These are phyloP conservation scores for Licmophora abbreviata DNA, from an alignment of 108 stramenopile species.

Conservation along the genomic window DNA sequence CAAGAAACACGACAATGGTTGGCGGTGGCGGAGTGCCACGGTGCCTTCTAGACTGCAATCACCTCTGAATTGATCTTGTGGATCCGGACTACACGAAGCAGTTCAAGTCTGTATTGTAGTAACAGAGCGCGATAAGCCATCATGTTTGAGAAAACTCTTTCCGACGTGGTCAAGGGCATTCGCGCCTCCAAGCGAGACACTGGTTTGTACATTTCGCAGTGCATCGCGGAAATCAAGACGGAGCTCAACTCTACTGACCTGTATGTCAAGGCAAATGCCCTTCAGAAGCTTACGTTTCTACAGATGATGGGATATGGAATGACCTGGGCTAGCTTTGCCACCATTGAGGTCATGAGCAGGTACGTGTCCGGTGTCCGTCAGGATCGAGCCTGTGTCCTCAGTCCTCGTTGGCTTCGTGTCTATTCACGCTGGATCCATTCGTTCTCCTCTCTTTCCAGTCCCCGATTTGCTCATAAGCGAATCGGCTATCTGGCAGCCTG, in stretches of 20 bases:
- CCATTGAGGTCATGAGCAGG: constrained; percentile 95
- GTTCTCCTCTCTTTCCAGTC: too few relatives aligned
- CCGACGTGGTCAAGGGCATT: constrained; percentile 96
- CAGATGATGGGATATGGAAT: constrained; percentile 98
- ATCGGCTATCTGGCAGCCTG: constrained; percentile 92
- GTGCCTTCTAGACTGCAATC: too few relatives aligned
- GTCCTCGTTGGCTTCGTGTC: too few relatives aligned
- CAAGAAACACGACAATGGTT: too few relatives aligned
- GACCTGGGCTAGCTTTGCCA: constrained; percentile 92
- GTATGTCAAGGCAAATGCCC: constrained; percentile 88
- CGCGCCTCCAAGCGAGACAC: constrained; percentile 93
- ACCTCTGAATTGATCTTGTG: too few relatives aligned
- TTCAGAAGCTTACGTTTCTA: constrained; percentile 96
- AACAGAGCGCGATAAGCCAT: too few relatives aligned
- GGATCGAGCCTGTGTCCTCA: too few relatives aligned
- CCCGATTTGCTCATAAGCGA: constrained; percentile 94
- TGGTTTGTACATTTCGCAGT: constrained; percentile 84
- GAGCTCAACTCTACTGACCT: constrained; percentile 90
- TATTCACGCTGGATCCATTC: too few relatives aligned
- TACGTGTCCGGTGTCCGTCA: too few relatives aligned
- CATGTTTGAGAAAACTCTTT: constrained; percentile 93
- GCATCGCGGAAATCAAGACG: constrained; percentile 93
- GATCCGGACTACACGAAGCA: too few relatives aligned
- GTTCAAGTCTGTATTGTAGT: too few relatives aligned
- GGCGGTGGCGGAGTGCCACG: too few relatives aligned